A percentile compares a stretch with the other conserved stretches of the same genome.
phyloP scores from a whole-genome alignment of 2,329 filamentous ascomycete species.

The Ascosphaera aggregata region DNA sequence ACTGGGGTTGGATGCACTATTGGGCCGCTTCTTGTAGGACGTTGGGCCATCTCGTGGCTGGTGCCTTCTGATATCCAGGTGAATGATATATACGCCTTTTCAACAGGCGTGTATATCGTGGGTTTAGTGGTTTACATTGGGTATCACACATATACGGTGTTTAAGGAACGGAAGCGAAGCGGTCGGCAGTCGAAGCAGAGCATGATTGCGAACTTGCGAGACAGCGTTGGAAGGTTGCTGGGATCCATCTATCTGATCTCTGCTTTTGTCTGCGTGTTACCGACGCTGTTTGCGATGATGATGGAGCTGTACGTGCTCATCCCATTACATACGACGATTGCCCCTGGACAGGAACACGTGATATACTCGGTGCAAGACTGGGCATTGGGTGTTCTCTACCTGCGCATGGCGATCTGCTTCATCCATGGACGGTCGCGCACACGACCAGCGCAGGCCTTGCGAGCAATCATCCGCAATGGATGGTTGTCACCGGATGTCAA shows the following conservation, averaged over 20 bases:
- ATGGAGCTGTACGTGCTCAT: constrained; percentile 78
- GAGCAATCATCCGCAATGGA: constrained; percentile 48
- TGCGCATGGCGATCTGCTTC: constrained; percentile 53
- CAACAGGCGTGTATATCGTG: constrained; percentile 63
- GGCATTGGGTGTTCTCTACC: constrained; percentile 77
- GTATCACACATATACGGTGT: constrained; percentile 18
- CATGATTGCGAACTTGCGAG: not conserved
- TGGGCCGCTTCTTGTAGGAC: constrained; percentile 64
- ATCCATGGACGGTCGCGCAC: constrained; percentile 45
- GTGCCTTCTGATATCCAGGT: constrained; percentile 50
- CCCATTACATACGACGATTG: constrained; percentile 59
- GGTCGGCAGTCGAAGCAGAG: not conserved
- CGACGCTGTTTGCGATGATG: constrained; percentile 53
- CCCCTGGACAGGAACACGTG: constrained; percentile 13
- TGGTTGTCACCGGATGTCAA: constrained; percentile 57
- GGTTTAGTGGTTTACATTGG: constrained; percentile 41
- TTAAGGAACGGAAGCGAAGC: constrained; percentile 8
- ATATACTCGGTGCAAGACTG: constrained; percentile 81
- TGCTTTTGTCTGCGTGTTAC: constrained; percentile 55
- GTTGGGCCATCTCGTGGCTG: constrained; percentile 48
- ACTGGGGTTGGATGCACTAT: constrained; percentile 74
- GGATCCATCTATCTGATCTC: constrained; percentile 42
- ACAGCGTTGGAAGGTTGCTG: not conserved
- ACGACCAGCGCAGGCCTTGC: constrained; percentile 49
- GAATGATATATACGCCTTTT: constrained; percentile 95